A percentile compares a stretch with the other conserved stretches of the same genome.
These are phyloP conservation scores for Neoascochyta sp. DNA, from an alignment of 2,329 filamentous ascomycete species.

Conservation along the genomic window DNA sequence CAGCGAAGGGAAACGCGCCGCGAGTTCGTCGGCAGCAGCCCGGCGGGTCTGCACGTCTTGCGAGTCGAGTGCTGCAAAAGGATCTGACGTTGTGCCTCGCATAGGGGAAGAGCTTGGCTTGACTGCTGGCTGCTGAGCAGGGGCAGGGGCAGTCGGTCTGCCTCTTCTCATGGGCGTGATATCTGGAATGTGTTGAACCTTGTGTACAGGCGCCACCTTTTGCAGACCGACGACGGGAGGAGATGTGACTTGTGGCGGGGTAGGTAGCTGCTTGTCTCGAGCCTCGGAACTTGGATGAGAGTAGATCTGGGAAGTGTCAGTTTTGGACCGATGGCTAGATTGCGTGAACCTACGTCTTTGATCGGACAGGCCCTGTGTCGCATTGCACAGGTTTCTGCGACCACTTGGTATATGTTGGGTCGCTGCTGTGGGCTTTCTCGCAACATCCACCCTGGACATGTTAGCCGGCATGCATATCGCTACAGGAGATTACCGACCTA, in stretches of 20 bases:
- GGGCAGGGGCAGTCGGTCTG: constrained; percentile 57
- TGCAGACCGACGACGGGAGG: constrained; percentile 72
- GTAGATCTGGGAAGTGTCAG: constrained; percentile 46
- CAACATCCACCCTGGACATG: constrained; percentile 74
- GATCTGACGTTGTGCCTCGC: constrained; percentile 69
- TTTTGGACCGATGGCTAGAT: neutral
- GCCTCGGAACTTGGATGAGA: constrained; percentile 59
- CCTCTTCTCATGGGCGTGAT: constrained; percentile 93
- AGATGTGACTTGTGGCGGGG: constrained; percentile 51
- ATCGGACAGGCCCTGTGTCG: constrained; percentile 82
- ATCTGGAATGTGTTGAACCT: constrained; percentile 74
- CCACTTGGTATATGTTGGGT: constrained; percentile 91
- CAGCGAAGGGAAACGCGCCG: constrained; percentile 79
- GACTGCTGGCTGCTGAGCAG: constrained; percentile 41
- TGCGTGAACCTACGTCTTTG: constrained; percentile 63
- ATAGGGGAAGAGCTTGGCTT: constrained; percentile 67
- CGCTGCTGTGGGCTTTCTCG: constrained; percentile 73
- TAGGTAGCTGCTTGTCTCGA: constrained; percentile 54
- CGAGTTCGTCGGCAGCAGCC: constrained; percentile 70
- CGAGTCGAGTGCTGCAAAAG: constrained; percentile 84
- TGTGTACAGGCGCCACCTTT: constrained; percentile 69
- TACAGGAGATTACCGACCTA: constrained; percentile 57
- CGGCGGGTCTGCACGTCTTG: constrained; percentile 49
- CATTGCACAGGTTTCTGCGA: constrained; percentile 84
- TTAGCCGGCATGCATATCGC: constrained; percentile 9